A percentile compares a stretch with the other conserved stretches of the same genome.
phyloP scores from a whole-genome alignment of 2,329 filamentous ascomycete species.

The Colletotrichum siamense region DNA sequence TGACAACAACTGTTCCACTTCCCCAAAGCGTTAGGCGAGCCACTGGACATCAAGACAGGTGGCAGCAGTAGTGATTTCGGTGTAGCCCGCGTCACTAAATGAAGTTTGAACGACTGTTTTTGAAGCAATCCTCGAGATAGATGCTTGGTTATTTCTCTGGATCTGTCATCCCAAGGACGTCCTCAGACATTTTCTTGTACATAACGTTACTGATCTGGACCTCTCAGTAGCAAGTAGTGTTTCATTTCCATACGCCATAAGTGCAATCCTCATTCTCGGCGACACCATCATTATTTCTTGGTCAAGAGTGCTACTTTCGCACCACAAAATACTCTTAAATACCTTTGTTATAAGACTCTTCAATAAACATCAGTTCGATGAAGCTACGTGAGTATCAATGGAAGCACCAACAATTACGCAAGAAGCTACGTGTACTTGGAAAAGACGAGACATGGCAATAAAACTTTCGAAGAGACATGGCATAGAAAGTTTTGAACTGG shows the following conservation, averaged over 20 bases:
- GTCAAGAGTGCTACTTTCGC: no score
- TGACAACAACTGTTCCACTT: no score
- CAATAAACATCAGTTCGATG: no score
- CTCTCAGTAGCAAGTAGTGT: background rate
- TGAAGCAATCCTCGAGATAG: background rate
- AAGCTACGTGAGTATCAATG: no score
- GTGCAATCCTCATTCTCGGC: background rate
- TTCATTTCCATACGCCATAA: fast-evolving
- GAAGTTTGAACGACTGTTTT: background rate
- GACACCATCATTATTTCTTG: fast-evolving
- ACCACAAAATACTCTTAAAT: background rate
- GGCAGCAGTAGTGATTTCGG: background rate
- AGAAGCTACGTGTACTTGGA: background rate
- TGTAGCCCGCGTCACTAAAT: background rate
- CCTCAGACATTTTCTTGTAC: fast-evolving
- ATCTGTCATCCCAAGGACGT: background rate
- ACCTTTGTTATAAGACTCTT: background rate
- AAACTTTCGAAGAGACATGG: no score
- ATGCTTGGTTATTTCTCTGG: background rate
- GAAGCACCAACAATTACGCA: background rate
- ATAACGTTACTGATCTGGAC: background rate
- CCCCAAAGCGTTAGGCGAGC: background rate
- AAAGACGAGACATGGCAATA: background rate
- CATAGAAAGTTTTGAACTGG: background rate
- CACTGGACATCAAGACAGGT: fast-evolving